Conservation (phyloP, 768 basidiomycete species). For the Xerocomellus amylosporus region DNA sequence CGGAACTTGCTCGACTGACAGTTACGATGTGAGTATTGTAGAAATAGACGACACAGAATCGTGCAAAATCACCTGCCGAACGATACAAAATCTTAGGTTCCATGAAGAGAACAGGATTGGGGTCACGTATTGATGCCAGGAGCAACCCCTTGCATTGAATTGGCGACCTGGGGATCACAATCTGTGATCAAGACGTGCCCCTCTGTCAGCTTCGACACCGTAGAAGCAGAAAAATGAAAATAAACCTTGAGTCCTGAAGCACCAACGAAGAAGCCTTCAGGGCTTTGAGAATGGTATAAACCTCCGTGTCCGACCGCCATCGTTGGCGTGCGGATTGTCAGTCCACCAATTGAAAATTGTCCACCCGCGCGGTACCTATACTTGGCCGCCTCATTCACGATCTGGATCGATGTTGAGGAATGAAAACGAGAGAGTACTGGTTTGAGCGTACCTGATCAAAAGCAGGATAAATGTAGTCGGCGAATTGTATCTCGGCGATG, state of each 20-base stretch:
- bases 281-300: constrained; percentile 92
- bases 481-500: constrained; percentile 91
- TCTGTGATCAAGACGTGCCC: constrained; percentile 20
- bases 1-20: constrained; percentile 85
- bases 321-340: constrained; percentile 82
- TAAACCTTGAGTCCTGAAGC: constrained; percentile 83
- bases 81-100: constrained; percentile 93
- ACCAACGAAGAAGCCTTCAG: constrained; percentile 92
- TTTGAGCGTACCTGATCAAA: constrained; percentile 76
- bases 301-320: constrained; percentile 95
- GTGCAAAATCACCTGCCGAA: constrained; percentile 57
- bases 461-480: constrained; percentile 90
- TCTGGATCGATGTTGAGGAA: constrained; percentile 38
- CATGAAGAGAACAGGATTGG: constrained; percentile 93
- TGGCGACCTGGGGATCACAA: constrained; percentile 93
- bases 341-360: constrained; percentile 72
- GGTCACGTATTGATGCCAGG: constrained; percentile 83
- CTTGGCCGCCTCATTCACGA: constrained; percentile 96
- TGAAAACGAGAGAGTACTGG: not conserved
- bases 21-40: constrained; percentile 1
- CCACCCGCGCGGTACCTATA: constrained; percentile 88
- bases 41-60: not conserved
- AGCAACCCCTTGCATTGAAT: constrained; percentile 95
- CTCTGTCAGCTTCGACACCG: not conserved
- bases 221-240: not conserved